These are phyloP conservation scores for Phytopythium delawarense DNA, from an alignment of 352 stramenopile genomes.

Conservation along the genomic window DNA sequence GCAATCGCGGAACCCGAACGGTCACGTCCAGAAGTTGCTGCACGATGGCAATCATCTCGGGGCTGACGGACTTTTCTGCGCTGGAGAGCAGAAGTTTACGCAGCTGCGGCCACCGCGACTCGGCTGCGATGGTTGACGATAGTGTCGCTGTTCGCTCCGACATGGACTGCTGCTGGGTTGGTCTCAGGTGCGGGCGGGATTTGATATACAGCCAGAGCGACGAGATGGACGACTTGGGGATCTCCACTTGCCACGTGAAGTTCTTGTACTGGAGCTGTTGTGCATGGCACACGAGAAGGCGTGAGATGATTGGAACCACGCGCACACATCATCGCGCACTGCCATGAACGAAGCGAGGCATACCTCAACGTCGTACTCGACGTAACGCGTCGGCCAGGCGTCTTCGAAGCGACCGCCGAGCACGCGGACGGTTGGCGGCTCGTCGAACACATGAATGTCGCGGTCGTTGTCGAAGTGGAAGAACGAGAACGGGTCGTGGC, in stretches of 20 bases:
- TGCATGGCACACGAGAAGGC: too few species aligned
- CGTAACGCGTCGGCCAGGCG: slow-evolving; percentile 76
- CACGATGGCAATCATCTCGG: slow-evolving; percentile 75
- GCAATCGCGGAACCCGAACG: slow-evolving; percentile 53
- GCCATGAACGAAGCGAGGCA: neutral
- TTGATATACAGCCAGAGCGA: slow-evolving; percentile 69
- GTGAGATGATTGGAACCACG: too few species aligned
- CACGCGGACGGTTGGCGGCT: slow-evolving; percentile 55
- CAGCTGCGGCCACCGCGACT: slow-evolving; percentile 55
- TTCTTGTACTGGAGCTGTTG: slow-evolving; percentile 39
- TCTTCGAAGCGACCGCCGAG: slow-evolving; percentile 63
- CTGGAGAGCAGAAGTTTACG: slow-evolving; percentile 79
- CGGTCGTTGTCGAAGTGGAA: slow-evolving; percentile 53
- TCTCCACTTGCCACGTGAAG: slow-evolving; percentile 57
- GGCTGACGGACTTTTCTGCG: slow-evolving; percentile 64
- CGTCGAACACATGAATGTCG: slow-evolving; percentile 75
- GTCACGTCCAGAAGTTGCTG: slow-evolving; percentile 71
- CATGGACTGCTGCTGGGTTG: neutral
- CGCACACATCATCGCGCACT: too few species aligned
- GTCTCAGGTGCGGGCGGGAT: slow-evolving; percentile 12
- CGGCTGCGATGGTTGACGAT: neutral
- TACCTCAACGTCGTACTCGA: slow-evolving; percentile 86
- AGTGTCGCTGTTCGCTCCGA: slow-evolving; percentile 3
- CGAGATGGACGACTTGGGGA: slow-evolving; percentile 47
- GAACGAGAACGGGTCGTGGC: slow-evolving; percentile 38